phyloP scores from a whole-genome alignment of 495 filamentous ascomycete genomes.

The Emericellopsis terricola region DNA sequence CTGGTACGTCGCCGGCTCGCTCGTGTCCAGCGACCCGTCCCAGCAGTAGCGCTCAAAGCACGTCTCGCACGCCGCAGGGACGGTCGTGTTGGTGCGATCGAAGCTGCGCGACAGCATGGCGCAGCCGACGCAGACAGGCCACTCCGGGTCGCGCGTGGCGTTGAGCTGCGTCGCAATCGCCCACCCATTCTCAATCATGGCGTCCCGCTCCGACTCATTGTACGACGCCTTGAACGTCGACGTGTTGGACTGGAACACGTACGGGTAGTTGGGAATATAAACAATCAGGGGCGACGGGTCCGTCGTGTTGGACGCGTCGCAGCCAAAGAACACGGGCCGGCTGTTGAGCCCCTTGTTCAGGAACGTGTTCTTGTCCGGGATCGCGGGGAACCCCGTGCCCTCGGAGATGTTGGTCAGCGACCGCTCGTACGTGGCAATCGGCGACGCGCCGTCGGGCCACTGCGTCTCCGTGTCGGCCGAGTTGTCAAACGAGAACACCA shows the following conservation, averaged over 20 bases:
- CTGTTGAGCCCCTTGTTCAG: slow-evolving; percentile 72
- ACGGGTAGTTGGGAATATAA: slow-evolving; percentile 81
- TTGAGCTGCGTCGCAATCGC: slow-evolving; percentile 70
- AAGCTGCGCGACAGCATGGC: slow-evolving; percentile 67
- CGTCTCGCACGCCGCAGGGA: slow-evolving; percentile 46
- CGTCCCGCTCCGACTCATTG: slow-evolving; percentile 44
- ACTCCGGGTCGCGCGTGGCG: slow-evolving; percentile 47
- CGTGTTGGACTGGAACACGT: slow-evolving; percentile 51
- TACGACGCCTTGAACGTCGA: slow-evolving; percentile 53
- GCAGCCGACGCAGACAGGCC: slow-evolving; percentile 71
- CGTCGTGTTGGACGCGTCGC: slow-evolving; percentile 43
- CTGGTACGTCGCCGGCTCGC: slow-evolving; percentile 12
- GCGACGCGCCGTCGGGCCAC: slow-evolving; percentile 78
- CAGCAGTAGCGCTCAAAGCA: slow-evolving; percentile 83
- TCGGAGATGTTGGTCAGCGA: slow-evolving; percentile 47
- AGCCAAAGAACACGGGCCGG: slow-evolving; percentile 86
- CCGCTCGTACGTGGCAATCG: slow-evolving; percentile 73
- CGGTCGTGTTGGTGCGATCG: slow-evolving; percentile 40
- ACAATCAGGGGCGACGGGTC: slow-evolving; percentile 51
- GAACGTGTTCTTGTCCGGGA: slow-evolving; percentile 77
- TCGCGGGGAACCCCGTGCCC: slow-evolving; percentile 64
- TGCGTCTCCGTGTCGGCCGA: slow-evolving; percentile 56
- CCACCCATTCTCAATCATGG: slow-evolving; percentile 70
- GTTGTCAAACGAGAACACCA: slow-evolving; percentile 82
- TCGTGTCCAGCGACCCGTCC: slow-evolving; percentile 47